Percentiles rank a stretch among this genome's conserved stretches.
These are phyloP conservation scores for Pichia deserticola DNA, from an alignment of 805 yeast species.

Conservation along the genomic window DNA sequence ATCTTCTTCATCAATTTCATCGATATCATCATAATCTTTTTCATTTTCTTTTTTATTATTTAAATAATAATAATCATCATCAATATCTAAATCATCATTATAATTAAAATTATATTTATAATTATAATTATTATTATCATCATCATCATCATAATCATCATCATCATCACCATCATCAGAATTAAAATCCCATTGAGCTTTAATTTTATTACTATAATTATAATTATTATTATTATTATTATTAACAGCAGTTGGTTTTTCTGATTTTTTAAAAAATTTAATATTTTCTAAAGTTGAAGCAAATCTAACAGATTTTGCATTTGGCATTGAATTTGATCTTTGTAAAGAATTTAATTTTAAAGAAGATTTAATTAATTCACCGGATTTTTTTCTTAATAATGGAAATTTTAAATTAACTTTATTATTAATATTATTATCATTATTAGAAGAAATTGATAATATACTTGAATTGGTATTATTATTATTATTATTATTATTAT, in stretches of 20 bases:
- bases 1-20: conserved; percentile 10
- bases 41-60: conserved; percentile 10
- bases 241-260: conserved; percentile 52
- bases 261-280: conserved; percentile 55
- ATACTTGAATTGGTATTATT: background rate
- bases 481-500: background rate
- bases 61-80: conserved; percentile 16
- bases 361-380: conserved; percentile 41
- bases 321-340: conserved; percentile 44
- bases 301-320: conserved; percentile 53
- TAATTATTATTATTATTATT: conserved; percentile 5
- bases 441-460: no score
- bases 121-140: conserved; percentile 19
- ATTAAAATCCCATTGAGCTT: conserved; percentile 23
- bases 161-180: conserved; percentile 20
- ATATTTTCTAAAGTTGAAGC: conserved; percentile 54
- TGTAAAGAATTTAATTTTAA: conserved; percentile 38
- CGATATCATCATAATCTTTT: conserved; percentile 3
- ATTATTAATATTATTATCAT: background rate
- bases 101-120: conserved; percentile 9
- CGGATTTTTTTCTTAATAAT: conserved; percentile 45
- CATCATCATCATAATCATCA: conserved; percentile 15
- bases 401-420: background rate
- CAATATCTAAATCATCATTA: conserved; percentile 13
- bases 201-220: conserved; percentile 16